A percentile compares a stretch with the other conserved stretches of the same genome.
phyloP scores from a whole-genome alignment of 768 basidiomycete genomes.

The Leccinum rimulosum region DNA sequence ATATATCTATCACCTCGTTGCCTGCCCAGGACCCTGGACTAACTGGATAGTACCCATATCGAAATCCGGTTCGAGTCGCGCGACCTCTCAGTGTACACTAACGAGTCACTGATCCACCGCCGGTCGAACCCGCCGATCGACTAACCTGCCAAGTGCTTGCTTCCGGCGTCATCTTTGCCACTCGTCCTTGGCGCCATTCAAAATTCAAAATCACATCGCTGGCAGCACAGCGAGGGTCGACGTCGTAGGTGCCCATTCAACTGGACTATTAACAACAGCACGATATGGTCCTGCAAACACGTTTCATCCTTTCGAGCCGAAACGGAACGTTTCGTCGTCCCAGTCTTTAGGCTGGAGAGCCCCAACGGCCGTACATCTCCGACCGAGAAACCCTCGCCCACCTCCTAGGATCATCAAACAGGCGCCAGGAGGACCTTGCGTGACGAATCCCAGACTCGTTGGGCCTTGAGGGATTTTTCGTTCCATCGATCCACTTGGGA shows the following conservation, averaged over 20 bases:
- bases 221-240: neutral
- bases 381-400: neutral
- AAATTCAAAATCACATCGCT: conserved; percentile 8
- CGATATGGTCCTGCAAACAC: conserved; percentile 4
- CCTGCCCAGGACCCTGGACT: conserved; percentile 9
- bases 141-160: neutral
- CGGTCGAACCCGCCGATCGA: neutral
- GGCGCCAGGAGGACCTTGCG: neutral
- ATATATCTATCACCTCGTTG: neutral
- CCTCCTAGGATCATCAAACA: neutral
- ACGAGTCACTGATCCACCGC: neutral
- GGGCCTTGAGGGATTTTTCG: neutral
- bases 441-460: neutral
- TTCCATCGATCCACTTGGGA: neutral
- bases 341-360: neutral
- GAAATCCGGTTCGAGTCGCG: neutral
- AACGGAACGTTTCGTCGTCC: neutral
- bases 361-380: conserved; percentile 3
- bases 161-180: neutral
- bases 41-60: neutral
- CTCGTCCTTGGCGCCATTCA: conserved; percentile 2
- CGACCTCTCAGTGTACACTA: neutral
- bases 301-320: conserved; percentile 7
- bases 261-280: conserved; percentile 12
- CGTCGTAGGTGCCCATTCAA: neutral